Percentiles rank a stretch among this genome's conserved stretches.
phyloP scores from a whole-genome alignment of 352 stramenopile genomes.

The Phytopythium delawarense region DNA sequence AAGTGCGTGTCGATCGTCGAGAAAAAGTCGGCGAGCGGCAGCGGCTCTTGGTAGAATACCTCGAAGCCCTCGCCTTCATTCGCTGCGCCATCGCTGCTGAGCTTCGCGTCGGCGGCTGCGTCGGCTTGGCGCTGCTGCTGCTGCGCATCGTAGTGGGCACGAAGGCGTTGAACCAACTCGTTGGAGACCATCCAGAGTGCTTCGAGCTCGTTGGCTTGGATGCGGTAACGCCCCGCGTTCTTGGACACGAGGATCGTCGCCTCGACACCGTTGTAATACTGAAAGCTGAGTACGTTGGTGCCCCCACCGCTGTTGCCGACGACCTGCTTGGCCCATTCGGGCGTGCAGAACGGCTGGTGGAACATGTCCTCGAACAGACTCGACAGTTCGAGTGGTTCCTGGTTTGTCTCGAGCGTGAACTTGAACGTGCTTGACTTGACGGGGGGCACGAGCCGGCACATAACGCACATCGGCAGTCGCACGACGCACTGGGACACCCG shows the following conservation, averaged over 20 bases:
- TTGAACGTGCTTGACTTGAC: conserved; percentile 84
- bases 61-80: conserved; percentile 28
- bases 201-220: conserved; percentile 83
- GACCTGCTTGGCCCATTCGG: conserved; percentile 70
- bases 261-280: conserved; percentile 85
- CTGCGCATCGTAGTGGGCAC: conserved; percentile 30
- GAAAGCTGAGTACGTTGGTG: conserved; percentile 83
- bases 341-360: conserved; percentile 62
- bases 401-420: conserved; percentile 87
- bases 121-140: conserved; percentile 6
- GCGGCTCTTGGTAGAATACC: conserved; percentile 79
- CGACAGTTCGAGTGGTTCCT: conserved; percentile 66
- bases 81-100: background rate
- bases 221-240: conserved; percentile 81
- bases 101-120: conserved; percentile 12
- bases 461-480: conserved; percentile 71
- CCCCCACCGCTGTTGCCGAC: conserved; percentile 31
- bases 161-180: conserved; percentile 71
- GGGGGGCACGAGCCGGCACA: conserved; percentile 60
- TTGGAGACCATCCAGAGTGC: conserved; percentile 74
- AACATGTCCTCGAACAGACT: conserved; percentile 86
- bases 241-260: conserved; percentile 89
- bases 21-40: conserved; percentile 87
- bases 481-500: conserved; percentile 60
- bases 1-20: conserved; percentile 87